A percentile compares a stretch with the other conserved stretches of the same genome.
phyloP scores from a whole-genome alignment of 208 protist genomes.

The Balamuthia mandrillaris region DNA sequence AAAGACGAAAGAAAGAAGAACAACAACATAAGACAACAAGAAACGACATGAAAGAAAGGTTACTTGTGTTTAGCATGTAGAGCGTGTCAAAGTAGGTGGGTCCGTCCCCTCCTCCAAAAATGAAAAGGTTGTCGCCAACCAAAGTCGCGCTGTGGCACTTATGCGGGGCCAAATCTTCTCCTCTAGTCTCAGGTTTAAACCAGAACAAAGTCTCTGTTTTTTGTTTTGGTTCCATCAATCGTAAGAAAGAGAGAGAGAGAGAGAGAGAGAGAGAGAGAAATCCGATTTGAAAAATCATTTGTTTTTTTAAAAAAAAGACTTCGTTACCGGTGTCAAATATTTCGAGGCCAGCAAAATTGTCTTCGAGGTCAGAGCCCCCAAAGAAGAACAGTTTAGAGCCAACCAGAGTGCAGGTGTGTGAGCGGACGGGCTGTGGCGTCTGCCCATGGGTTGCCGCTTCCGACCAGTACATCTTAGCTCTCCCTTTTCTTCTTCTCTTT shows the following conservation, averaged over 20 bases:
- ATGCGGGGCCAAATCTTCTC: not conserved
- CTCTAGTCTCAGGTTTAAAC: not conserved
- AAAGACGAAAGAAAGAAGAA: no score
- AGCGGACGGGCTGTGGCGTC: not conserved
- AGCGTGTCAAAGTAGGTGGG: not conserved
- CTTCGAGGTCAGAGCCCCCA: not conserved
- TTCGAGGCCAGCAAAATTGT: not conserved
- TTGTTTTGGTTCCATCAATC: no score
- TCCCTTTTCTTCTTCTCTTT: no score
- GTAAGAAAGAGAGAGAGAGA: no score
- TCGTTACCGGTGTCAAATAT: not conserved
- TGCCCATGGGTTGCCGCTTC: not conserved
- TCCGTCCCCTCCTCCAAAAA: slow-evolving; percentile 20
- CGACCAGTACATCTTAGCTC: slow-evolving; percentile 2
- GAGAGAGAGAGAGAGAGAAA: no score
- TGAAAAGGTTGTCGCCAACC: slow-evolving; percentile 1
- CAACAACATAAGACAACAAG: no score
- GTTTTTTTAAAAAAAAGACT: no score
- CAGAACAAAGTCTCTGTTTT: slow-evolving; percentile 23
- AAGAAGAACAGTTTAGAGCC: slow-evolving; percentile 24
- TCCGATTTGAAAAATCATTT: no score
- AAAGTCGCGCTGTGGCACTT: slow-evolving; percentile 8
- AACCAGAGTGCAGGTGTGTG: slow-evolving; percentile 10
- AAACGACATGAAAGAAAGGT: no score
- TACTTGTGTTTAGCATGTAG: not conserved